These are phyloP conservation scores for Aspergillus hiratsukae DNA, from an alignment of 2,329 filamentous ascomycete genomes.

Conservation along the genomic window DNA sequence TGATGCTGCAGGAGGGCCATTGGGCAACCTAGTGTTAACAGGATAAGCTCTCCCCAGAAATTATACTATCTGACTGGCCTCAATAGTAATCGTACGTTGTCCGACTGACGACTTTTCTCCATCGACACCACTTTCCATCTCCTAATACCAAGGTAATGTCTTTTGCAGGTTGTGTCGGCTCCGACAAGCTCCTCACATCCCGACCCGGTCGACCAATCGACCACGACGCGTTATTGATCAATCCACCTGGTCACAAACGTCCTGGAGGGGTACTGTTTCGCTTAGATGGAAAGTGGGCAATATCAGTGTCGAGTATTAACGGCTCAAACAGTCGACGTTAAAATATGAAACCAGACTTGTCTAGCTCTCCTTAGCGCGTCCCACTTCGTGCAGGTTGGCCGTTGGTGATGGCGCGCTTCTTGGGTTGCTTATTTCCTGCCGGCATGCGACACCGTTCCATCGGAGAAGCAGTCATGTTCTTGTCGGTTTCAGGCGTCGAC, in stretches of 20 bases:
- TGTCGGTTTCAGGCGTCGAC: background rate
- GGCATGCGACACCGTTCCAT: background rate
- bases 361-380: slow-evolving; percentile 11
- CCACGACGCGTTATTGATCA: slow-evolving; percentile 10
- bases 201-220: slow-evolving; percentile 5
- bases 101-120: background rate
- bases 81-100: too few relatives aligned
- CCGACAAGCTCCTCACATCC: background rate
- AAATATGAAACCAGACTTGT: slow-evolving; percentile 9
- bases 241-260: slow-evolving; percentile 6
- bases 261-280: slow-evolving; percentile 6
- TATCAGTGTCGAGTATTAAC: background rate
- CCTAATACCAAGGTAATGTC: too few relatives aligned
- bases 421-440: slow-evolving; percentile 9
- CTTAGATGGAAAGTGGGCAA: slow-evolving; percentile 9
- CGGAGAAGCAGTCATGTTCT: background rate
- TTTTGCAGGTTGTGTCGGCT: too few relatives aligned
- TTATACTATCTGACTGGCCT: too few relatives aligned
- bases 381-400: slow-evolving; percentile 1
- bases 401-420: slow-evolving; percentile 2
- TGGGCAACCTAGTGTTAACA: too few relatives aligned
- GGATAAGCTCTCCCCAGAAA: too few relatives aligned
- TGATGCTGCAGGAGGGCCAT: too few relatives aligned
- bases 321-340: slow-evolving; percentile 10
- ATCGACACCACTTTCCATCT: background rate